Conservation (phyloP, 2,329 filamentous ascomycete genomes). For the Tolypocladium cylindrosporum region DNA sequence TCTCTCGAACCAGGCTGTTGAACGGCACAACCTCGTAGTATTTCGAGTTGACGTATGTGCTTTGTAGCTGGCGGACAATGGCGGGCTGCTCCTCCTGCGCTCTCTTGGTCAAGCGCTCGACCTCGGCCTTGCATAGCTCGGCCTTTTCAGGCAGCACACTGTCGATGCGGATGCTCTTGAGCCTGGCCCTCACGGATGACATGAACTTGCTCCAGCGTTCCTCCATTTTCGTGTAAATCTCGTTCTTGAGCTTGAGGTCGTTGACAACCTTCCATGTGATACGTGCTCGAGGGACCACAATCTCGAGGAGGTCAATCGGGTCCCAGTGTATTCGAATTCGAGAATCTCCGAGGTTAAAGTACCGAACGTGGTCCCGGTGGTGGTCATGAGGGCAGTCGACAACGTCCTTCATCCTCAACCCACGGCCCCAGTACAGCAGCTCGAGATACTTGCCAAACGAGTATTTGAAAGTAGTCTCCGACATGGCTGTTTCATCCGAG, state of each 20-base stretch:
- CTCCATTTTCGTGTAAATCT: conserved; percentile 73
- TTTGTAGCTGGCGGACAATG: conserved; percentile 69
- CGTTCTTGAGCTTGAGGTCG: conserved; percentile 85
- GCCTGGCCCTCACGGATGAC: conserved; percentile 68
- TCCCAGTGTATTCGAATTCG: conserved; percentile 88
- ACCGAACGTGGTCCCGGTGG: conserved; percentile 83
- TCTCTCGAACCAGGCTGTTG: conserved; percentile 77
- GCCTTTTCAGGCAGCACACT: conserved; percentile 81
- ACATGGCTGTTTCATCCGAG: conserved; percentile 84
- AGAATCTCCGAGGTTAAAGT: conserved; percentile 81
- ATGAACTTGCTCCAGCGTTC: conserved; percentile 81
- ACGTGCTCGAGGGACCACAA: conserved; percentile 79
- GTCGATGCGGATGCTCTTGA: conserved; percentile 84
- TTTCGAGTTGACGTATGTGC: conserved; percentile 84
- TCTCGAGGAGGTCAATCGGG: conserved; percentile 82
- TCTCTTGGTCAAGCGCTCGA: conserved; percentile 67
- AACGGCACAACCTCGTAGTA: conserved; percentile 96
- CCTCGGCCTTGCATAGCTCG: conserved; percentile 70
- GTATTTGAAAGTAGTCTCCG: conserved; percentile 91
- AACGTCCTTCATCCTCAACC: conserved; percentile 62
- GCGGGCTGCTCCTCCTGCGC: conserved; percentile 74
- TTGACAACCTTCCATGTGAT: conserved; percentile 98
- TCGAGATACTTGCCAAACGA: conserved; percentile 99
- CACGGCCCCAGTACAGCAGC: conserved; percentile 88
- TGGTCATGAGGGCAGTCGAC: conserved; percentile 79